Conservation (phyloP, 1,284 basidiomycete genomes). For the Boletellus deceptivus region DNA sequence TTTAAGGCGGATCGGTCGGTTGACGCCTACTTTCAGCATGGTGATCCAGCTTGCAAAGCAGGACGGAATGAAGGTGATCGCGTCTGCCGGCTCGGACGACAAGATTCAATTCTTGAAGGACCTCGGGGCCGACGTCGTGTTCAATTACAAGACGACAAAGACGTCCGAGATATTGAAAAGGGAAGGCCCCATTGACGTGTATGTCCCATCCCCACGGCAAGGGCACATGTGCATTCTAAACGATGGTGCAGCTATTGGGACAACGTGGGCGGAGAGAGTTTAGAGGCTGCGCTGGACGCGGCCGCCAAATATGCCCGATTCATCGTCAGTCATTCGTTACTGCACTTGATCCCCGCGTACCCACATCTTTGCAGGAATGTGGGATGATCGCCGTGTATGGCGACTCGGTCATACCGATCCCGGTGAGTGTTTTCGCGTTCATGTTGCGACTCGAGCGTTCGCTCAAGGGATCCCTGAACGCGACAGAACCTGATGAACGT, state of each 20-base stretch:
- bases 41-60: slow-evolving; percentile 32
- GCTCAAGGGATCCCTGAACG: too few species aligned
- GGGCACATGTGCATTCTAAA: background rate
- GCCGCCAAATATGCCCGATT: background rate
- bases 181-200: slow-evolving; percentile 8
- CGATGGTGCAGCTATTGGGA: background rate
- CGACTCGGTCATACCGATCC: background rate
- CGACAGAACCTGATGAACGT: background rate
- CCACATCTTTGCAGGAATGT: slow-evolving; percentile 14
- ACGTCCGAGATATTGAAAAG: slow-evolving; percentile 16
- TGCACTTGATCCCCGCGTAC: background rate
- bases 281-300: background rate
- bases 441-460: too few species aligned
- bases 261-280: background rate
- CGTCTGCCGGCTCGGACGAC: slow-evolving; percentile 35
- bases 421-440: slow-evolving; percentile 3
- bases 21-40: background rate
- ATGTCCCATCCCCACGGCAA: background rate
- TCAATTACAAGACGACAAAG: slow-evolving; percentile 34
- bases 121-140: slow-evolving; percentile 35
- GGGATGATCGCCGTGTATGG: slow-evolving; percentile 13
- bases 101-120: slow-evolving; percentile 36
- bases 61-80: slow-evolving; percentile 37
- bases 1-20: background rate
- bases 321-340: background rate